These are phyloP conservation scores for Cryptococcus maquisensis DNA, from an alignment of 1,284 basidiomycete species.

Conservation along the genomic window DNA sequence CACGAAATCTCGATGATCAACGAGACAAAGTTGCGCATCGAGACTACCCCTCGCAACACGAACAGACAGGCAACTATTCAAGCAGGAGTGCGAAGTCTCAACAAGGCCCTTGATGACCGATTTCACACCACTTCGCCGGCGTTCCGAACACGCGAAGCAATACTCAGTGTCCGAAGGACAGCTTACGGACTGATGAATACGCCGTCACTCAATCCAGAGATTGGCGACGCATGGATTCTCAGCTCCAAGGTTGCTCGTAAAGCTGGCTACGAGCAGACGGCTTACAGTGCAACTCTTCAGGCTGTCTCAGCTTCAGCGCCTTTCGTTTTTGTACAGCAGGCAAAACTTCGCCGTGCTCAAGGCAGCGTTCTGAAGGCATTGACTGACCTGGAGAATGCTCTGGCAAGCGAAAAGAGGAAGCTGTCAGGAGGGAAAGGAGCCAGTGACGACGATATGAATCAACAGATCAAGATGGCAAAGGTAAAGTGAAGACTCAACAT, in stretches of 20 bases:
- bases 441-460: not conserved
- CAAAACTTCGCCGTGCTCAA: conserved; percentile 74
- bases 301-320: conserved; percentile 70
- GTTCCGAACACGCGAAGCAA: conserved; percentile 85
- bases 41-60: not conserved
- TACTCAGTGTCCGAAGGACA: conserved; percentile 83
- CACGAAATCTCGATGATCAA: conserved; percentile 83
- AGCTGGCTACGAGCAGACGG: conserved; percentile 91
- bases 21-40: conserved; percentile 38
- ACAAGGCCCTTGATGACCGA: conserved; percentile 30
- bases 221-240: conserved; percentile 82
- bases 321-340: conserved; percentile 86
- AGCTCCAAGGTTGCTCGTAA: conserved; percentile 95
- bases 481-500: conserved; percentile 46
- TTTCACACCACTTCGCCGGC: conserved; percentile 66
- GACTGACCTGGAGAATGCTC: conserved; percentile 78
- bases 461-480: conserved; percentile 57
- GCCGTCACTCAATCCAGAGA: conserved; percentile 53
- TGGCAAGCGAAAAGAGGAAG: conserved; percentile 54
- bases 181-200: conserved; percentile 59
- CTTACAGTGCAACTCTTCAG: conserved; percentile 93
- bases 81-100: conserved; percentile 15
- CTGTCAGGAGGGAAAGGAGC: conserved; percentile 52
- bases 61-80: conserved; percentile 14
- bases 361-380: conserved; percentile 84